phyloP scores from a whole-genome alignment of 2,329 filamentous ascomycete genomes.

The Pseudopithomyces maydicus region DNA sequence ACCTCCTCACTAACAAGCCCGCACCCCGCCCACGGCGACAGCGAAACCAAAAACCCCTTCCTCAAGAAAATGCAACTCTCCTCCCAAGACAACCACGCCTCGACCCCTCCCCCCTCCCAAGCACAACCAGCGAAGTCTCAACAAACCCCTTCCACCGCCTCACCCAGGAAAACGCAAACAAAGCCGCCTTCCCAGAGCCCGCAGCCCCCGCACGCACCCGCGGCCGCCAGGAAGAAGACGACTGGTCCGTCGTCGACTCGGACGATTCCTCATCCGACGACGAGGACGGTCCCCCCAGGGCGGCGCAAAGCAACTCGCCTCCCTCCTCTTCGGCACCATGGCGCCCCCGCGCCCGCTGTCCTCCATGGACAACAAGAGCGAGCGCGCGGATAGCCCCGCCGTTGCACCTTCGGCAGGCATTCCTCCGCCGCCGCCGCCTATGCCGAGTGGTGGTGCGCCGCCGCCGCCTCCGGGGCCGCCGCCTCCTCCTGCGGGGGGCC shows the following conservation, averaged over 20 bases:
- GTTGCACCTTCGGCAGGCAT: conserved; percentile 48
- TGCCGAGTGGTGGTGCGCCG: conserved; percentile 50
- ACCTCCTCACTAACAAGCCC: conserved; percentile 57
- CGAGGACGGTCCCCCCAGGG: conserved; percentile 75
- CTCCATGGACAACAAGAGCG: conserved; percentile 73
- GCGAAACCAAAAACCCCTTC: conserved; percentile 92
- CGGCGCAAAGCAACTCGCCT: conserved; percentile 89
- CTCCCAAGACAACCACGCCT: conserved; percentile 56
- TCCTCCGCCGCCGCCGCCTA: conserved; percentile 59
- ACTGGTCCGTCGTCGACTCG: conserved; percentile 82
- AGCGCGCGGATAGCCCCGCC: conserved; percentile 50
- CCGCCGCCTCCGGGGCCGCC: conserved; percentile 57
- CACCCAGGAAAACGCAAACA: conserved; percentile 65
- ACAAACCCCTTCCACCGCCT: conserved; percentile 97
- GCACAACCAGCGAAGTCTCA: conserved; percentile 56
- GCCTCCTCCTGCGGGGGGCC: conserved; percentile 45
- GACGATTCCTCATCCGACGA: conserved; percentile 71
- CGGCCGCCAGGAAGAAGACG: conserved; percentile 68
- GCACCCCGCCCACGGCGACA: conserved; percentile 60
- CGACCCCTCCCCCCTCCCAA: conserved; percentile 48
- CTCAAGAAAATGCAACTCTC: conserved; percentile 84
- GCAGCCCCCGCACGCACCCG: conserved; percentile 58
- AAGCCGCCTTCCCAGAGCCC: conserved; percentile 53
- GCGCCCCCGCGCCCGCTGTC: conserved; percentile 87
- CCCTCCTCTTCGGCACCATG: conserved; percentile 96